Evolutionary conservation across 371 early-diverging fungal genomes (phyloP).

Genomic region (Mortierella sp.): DNA sequence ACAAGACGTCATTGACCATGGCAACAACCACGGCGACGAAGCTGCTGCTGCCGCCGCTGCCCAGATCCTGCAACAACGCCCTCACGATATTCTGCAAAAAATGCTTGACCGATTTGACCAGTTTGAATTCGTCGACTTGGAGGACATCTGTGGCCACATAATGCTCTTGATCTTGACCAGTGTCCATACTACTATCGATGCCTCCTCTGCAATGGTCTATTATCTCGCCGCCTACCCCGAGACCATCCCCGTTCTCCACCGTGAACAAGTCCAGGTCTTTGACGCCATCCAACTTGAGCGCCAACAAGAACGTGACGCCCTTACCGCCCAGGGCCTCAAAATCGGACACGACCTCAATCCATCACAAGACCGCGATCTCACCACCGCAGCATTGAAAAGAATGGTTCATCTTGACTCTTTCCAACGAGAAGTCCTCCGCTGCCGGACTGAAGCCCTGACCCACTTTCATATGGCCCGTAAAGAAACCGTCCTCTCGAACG

Average conservation of each 20-base stretch:
- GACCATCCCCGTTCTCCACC: conserved; percentile 51
- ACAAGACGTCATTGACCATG: conserved; percentile 6
- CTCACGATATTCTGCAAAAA: conserved; percentile 26
- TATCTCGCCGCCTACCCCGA: conserved; percentile 60
- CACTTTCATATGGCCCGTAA: conserved; percentile 52
- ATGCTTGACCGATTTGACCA: conserved; percentile 33
- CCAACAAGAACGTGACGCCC: conserved; percentile 13
- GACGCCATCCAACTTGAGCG: conserved; percentile 16
- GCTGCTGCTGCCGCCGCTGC: neutral
- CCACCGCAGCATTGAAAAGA: conserved; percentile 45
- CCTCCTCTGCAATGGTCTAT: conserved; percentile 51
- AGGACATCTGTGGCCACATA: conserved; percentile 37
- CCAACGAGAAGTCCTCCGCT: conserved; percentile 61
- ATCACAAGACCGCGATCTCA: conserved; percentile 32
- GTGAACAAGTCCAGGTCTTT: conserved; percentile 60
- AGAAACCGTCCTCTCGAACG: conserved; percentile 55
- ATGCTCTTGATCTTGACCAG: conserved; percentile 60
- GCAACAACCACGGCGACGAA: neutral
- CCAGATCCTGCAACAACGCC: conserved; percentile 10
- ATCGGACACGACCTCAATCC: conserved; percentile 22
- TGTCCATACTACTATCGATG: conserved; percentile 60
- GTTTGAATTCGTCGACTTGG: conserved; percentile 29
- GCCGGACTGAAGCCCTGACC: conserved; percentile 22
- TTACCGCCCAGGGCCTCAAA: neutral
- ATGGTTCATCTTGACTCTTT: conserved; percentile 65